phyloP scores from a whole-genome alignment of 208 protist genomes.

The Endotrypanum monterogeii region DNA sequence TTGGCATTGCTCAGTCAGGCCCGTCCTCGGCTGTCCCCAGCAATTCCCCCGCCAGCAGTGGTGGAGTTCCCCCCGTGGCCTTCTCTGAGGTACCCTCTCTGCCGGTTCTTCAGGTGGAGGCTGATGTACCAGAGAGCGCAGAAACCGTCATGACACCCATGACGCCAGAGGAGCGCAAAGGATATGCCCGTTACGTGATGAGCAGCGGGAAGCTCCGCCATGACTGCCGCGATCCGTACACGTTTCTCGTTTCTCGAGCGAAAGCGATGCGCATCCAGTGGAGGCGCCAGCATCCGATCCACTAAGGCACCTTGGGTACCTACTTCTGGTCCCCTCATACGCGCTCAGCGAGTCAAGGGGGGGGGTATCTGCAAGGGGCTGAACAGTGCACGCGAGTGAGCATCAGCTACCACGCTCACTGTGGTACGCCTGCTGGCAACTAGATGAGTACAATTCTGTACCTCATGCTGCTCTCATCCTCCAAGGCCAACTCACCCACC shows the following conservation, averaged over 20 bases:
- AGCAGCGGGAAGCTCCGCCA: conserved; percentile 83
- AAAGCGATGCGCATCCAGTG: conserved; percentile 39
- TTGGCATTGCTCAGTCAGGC: neutral
- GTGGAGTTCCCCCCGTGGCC: conserved; percentile 15
- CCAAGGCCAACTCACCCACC: too few relatives aligned
- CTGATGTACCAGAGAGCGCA: conserved; percentile 9
- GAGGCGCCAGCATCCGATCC: conserved; percentile 25
- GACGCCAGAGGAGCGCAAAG: conserved; percentile 41
- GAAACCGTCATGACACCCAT: conserved; percentile 20
- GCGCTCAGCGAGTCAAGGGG: neutral
- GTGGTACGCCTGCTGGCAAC: too few relatives aligned
- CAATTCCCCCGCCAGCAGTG: neutral
- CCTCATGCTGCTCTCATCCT: too few relatives aligned
- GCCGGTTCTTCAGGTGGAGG: conserved; percentile 22
- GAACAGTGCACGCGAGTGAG: too few relatives aligned
- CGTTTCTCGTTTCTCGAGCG: conserved; percentile 57
- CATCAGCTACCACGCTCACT: too few relatives aligned
- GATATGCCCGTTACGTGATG: conserved; percentile 64
- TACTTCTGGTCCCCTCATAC: neutral
- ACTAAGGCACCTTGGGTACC: neutral
- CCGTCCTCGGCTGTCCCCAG: neutral
- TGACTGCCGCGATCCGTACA: conserved; percentile 75
- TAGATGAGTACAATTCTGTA: too few relatives aligned
- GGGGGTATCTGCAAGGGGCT: too few relatives aligned
- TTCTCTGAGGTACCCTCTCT: conserved; percentile 28